These are phyloP conservation scores for Allium sativum DNA, from an alignment of 106 monocot genomes.

Conservation along the genomic window DNA sequence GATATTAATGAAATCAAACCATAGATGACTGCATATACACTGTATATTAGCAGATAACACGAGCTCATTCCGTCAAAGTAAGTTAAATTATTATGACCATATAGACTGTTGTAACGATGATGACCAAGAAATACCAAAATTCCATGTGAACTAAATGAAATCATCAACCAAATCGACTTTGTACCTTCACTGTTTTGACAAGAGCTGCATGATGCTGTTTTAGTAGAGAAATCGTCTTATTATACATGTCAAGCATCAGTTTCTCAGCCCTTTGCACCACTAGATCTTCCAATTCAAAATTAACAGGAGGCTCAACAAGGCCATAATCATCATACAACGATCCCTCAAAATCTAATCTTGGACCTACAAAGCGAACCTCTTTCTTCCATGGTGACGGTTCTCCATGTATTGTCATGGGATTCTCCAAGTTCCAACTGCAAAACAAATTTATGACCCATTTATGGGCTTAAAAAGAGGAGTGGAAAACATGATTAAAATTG, in stretches of 20 bases:
- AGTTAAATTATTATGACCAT: too few species aligned
- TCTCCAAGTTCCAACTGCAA: constrained; percentile 82
- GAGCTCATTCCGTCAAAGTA: too few species aligned
- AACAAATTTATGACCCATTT: background rate
- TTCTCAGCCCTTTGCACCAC: constrained; percentile 64
- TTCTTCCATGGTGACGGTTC: constrained; percentile 66
- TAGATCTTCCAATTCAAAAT: constrained; percentile 59
- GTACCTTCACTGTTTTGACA: constrained; percentile 70
- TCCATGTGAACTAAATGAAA: background rate
- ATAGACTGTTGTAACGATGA: background rate
- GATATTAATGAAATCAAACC: too few species aligned
- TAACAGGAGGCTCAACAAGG: constrained; percentile 51
- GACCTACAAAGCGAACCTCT: constrained; percentile 52
- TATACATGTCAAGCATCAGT: constrained; percentile 45
- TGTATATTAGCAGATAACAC: too few species aligned
- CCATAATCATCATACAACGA: constrained; percentile 73
- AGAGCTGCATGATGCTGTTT: constrained; percentile 59
- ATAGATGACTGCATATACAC: too few species aligned
- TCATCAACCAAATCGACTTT: background rate
- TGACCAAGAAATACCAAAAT: background rate
- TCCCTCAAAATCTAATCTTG: constrained; percentile 75
- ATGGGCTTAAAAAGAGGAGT: too few species aligned
- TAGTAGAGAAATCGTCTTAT: constrained; percentile 43
- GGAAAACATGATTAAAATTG: too few species aligned
- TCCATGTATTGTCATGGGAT: constrained; percentile 79